Base-by-base conservation (phyloP, 192 early-diverging fungal species). In the Backusella tarrabulga region DNA sequence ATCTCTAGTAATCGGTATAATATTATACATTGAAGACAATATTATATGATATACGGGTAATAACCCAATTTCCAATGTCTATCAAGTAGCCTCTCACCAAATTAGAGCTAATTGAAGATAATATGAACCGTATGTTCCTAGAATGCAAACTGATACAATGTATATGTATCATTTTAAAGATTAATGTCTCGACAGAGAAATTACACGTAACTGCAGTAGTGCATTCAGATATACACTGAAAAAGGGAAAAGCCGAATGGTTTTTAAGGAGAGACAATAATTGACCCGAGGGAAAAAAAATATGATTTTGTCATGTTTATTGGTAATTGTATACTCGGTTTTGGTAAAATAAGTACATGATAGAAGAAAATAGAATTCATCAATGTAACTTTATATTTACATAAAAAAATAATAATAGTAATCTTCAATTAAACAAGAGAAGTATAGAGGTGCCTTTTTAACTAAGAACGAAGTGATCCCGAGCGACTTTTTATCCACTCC, bases 401-500 rank as follows among this genome's bases (percentile, higher is more conserved):
- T 54, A 19, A 0, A 21, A 23, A 2, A 21, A 54, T 36, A 38
- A 38, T 12, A 40, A 40, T 11, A 40, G 11, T 40, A 40, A 11
- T 40, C 8, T 40, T 12, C 38, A 40, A 40, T 40, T 40, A 11
- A 40, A 40, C 12, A 40, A 11, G 11, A 12, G 8, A 40, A 9
- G 8, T 32, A 32, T 32, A 32, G 32, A 32, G 32, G 32, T 3
- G 0, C 19, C 9, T 0, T 26, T 12, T 60, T 11, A 23, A 11
- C 34, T 67, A 23, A 67, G 19, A 26, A 5, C 44, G 54, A 46
- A 72, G 50, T 26, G 76, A 42, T 6, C 71, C 63, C 0, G 76
- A 72, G 26, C 76, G 76, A 11, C 34, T 41, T n/a, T 52, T 46
- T 34, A 77, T 60, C 76, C 76, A 77, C n/a, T 77, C 68, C 9